Percentiles rank a stretch among this genome's conserved stretches.
Conservation (phyloP, 2,329 filamentous ascomycete species). For the Aureobasidium musti region DNA sequence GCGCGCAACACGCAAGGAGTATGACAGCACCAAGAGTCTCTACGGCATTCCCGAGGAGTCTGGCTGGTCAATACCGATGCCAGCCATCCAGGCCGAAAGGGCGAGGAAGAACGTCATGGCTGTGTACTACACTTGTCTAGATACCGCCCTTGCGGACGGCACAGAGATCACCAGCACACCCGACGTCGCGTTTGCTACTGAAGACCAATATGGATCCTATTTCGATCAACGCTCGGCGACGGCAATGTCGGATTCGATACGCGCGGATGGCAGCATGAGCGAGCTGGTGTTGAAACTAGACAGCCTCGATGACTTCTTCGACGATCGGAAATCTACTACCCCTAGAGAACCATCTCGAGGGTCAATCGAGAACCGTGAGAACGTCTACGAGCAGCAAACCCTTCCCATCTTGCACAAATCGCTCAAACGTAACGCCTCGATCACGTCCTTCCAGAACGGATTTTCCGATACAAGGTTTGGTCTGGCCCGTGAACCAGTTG, state of each 20-base stretch:
- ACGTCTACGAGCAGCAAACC: constrained; percentile 90
- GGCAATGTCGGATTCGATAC: constrained; percentile 79
- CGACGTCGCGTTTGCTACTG: constrained; percentile 80
- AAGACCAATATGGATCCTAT: constrained; percentile 78
- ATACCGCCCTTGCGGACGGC: constrained; percentile 41
- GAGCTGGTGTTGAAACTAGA: constrained; percentile 70
- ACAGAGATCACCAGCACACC: constrained; percentile 69
- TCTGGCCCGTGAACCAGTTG: constrained; percentile 53
- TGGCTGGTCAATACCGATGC: constrained; percentile 94
- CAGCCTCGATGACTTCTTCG: constrained; percentile 59
- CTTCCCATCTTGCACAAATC: constrained; percentile 87
- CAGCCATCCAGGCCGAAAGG: constrained; percentile 81
- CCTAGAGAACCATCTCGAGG: constrained; percentile 28
- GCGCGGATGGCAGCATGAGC: constrained; percentile 69
- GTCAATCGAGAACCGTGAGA: constrained; percentile 64
- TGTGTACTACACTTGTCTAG: constrained; percentile 88
- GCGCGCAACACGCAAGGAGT: constrained; percentile 85
- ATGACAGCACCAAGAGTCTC: constrained; percentile 87
- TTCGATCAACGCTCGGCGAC: constrained; percentile 77
- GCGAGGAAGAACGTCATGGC: constrained; percentile 93
- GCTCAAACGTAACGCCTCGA: constrained; percentile 67
- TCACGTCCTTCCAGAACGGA: constrained; percentile 80
- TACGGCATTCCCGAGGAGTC: constrained; percentile 96
- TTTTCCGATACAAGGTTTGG: constrained; percentile 69
- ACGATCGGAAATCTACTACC: constrained; percentile 45